Percentiles rank a stretch among this genome's conserved stretches.
These are phyloP conservation scores for Caryopteris hybrid DNA, from an alignment of 305 asterid species.

Conservation along the genomic window DNA sequence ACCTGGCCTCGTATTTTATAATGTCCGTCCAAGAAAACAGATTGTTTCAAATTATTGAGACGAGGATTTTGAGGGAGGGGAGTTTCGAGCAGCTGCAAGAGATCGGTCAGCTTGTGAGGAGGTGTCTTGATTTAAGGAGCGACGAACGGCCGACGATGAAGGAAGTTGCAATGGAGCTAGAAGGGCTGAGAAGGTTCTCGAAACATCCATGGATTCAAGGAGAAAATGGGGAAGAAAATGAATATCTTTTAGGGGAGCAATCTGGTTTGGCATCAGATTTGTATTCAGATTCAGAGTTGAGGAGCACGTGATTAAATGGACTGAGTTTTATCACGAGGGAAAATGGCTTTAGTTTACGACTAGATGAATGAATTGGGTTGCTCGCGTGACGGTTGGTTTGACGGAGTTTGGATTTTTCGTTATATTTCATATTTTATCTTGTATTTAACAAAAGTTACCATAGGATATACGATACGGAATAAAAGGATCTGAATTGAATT, in stretches of 20 bases:
- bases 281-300: no score
- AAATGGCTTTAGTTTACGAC: no score
- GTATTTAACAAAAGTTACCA: no score
- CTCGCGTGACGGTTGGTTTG: no score
- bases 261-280: constrained; percentile 14
- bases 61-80: constrained; percentile 27
- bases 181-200: constrained; percentile 17
- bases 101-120: constrained; percentile 31
- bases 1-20: constrained; percentile 29
- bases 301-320: no score
- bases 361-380: no score
- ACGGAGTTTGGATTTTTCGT: no score
- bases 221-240: constrained; percentile 23
- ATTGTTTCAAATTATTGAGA: constrained; percentile 27
- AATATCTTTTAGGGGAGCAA: constrained; percentile 20
- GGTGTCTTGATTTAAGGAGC: constrained; percentile 26
- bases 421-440: no score
- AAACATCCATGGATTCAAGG: not conserved
- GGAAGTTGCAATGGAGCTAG: constrained; percentile 41
- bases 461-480: no score
- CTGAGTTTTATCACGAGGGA: no score
- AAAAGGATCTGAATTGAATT: no score
- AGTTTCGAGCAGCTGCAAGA: constrained; percentile 33
- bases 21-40: constrained; percentile 24
- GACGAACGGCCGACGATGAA: constrained; percentile 36